Conservation (phyloP, 306 rosid genomes). For the Dalbergia oliveri region DNA sequence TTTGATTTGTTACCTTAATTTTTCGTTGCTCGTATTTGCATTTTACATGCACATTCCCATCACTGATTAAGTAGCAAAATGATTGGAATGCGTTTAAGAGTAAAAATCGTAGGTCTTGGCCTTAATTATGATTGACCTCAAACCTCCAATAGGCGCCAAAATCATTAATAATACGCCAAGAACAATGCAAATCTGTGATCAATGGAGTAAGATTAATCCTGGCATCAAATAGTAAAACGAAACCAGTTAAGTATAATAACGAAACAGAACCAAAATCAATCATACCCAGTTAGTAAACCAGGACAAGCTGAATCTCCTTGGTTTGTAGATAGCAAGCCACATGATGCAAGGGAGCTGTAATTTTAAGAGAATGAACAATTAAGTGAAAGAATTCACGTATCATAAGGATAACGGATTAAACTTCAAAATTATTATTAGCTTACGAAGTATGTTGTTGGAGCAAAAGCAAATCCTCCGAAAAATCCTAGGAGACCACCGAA, state of each 20-base stretch:
- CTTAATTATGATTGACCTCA: slow-evolving; percentile 60
- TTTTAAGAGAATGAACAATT: slow-evolving; percentile 31
- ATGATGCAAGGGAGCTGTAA: slow-evolving; percentile 68
- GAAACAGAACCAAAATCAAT: background rate
- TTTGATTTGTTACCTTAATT: no score
- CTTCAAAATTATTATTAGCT: slow-evolving; percentile 23
- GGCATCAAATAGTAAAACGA: background rate
- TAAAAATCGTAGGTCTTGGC: slow-evolving; percentile 62
- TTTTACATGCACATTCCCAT: no score
- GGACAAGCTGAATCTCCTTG: slow-evolving; percentile 64
- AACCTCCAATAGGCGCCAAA: slow-evolving; percentile 68
- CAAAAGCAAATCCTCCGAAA: slow-evolving; percentile 73
- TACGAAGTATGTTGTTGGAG: slow-evolving; percentile 70
- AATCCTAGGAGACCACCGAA: slow-evolving; percentile 64
- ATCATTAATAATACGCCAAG: slow-evolving; percentile 62
- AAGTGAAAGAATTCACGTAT: background rate
- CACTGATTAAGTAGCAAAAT: background rate
- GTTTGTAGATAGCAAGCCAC: slow-evolving; percentile 76
- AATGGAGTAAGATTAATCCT: background rate
- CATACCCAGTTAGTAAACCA: slow-evolving; percentile 71
- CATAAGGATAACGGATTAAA: background rate
- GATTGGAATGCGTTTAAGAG: slow-evolving; percentile 41
- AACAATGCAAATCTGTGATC: slow-evolving; percentile 67
- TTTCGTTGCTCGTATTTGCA: no score
- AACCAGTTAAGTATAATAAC: background rate